Evolutionary conservation across 768 basidiomycete genomes (phyloP).

Genomic region (Naganishia vaughanmartiniae): DNA sequence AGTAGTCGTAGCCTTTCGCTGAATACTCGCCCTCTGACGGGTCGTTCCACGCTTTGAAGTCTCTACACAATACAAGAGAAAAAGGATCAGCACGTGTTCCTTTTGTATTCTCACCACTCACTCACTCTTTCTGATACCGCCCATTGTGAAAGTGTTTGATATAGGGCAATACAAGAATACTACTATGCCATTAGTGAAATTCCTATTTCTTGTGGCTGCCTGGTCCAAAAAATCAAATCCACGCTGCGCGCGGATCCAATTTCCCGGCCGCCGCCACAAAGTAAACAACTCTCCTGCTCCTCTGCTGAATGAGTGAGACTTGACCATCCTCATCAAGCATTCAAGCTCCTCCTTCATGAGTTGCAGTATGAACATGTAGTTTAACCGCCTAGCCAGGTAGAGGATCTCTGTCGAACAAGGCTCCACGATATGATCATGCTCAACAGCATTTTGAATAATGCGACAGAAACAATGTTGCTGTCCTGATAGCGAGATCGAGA

Average conservation of each 20-base stretch:
- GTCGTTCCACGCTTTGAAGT: constrained; percentile 78
- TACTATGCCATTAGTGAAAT: neutral
- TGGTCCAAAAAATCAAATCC: constrained; percentile 16
- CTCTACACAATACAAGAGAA: constrained; percentile 57
- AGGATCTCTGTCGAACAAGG: no score
- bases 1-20: constrained; percentile 72
- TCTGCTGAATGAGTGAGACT: no score
- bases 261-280: constrained; percentile 15
- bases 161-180: neutral
- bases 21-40: constrained; percentile 68
- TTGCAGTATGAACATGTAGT: no score
- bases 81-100: constrained; percentile 3
- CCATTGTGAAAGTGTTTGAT: constrained; percentile 38
- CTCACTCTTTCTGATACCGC: constrained; percentile 51
- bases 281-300: no score
- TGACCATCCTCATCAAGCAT: no score
- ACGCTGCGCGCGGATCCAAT: constrained; percentile 10
- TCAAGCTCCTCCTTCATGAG: no score
- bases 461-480: no score
- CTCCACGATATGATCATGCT: no score
- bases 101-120: neutral
- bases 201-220: neutral
- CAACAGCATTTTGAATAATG: no score
- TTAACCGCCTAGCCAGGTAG: no score
- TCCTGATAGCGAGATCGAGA: no score